Percentiles rank a stretch among this genome's conserved stretches.
Conservation (phyloP, 352 stramenopile species). For the Phytophthora pinifolia region DNA sequence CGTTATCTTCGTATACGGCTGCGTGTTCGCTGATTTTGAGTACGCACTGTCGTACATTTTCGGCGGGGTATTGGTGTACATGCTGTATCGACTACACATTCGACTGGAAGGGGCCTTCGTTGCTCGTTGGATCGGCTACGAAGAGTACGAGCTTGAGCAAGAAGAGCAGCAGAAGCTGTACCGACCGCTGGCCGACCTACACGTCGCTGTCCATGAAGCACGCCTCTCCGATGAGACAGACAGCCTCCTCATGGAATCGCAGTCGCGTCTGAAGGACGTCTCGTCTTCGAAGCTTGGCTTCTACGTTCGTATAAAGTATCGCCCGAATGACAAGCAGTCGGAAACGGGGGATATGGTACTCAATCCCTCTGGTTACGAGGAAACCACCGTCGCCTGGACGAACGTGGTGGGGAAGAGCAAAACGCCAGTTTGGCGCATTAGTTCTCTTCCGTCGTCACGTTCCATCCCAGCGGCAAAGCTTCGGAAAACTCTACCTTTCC, state of each 20-base stretch:
- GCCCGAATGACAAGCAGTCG: conserved; percentile 71
- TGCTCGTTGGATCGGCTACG: conserved; percentile 75
- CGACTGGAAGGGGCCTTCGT: conserved; percentile 67
- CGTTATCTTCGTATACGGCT: conserved; percentile 58
- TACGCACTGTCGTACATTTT: conserved; percentile 74
- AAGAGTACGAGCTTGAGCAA: conserved; percentile 73
- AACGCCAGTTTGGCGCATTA: conserved; percentile 54
- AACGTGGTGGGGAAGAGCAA: conserved; percentile 62
- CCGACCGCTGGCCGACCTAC: conserved; percentile 67
- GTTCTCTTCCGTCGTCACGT: conserved; percentile 18
- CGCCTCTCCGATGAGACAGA: conserved; percentile 53
- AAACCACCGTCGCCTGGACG: conserved; percentile 75
- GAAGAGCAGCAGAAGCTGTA: conserved; percentile 75
- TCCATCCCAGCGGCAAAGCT: conserved; percentile 44
- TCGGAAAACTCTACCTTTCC: conserved; percentile 64
- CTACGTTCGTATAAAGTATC: conserved; percentile 78
- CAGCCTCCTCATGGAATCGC: conserved; percentile 56
- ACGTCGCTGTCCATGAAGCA: conserved; percentile 76
- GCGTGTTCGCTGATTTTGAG: conserved; percentile 73
- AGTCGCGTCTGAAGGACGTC: conserved; percentile 62
- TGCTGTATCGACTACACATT: conserved; percentile 74
- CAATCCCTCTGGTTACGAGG: conserved; percentile 62
- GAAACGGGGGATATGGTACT: conserved; percentile 57
- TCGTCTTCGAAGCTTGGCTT: conserved; percentile 61
- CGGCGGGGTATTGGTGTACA: conserved; percentile 60